phyloP scores from a whole-genome alignment of 306 rosid species.

The Luffa acutangula region DNA sequence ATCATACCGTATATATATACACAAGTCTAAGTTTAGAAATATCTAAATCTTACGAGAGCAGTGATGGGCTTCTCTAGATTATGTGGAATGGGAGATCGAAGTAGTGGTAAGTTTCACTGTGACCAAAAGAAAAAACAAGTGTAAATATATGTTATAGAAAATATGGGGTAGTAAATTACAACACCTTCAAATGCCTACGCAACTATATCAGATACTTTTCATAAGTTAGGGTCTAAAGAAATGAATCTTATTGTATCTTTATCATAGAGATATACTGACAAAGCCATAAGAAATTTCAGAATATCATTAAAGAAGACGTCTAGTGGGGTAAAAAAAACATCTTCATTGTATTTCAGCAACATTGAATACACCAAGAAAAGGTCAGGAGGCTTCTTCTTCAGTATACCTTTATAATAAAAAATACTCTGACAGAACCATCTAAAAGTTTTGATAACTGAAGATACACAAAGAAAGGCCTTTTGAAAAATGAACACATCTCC shows the following conservation, averaged over 20 bases:
- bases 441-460: neutral
- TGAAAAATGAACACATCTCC: neutral
- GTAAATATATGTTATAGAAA: neutral
- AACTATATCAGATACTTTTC: neutral
- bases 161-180: neutral
- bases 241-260: neutral
- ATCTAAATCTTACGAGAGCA: no score
- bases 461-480: neutral
- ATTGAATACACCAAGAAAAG: no score
- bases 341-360: no score
- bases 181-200: neutral
- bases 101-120: conserved; percentile 55
- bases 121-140: neutral
- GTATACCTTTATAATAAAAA: no score
- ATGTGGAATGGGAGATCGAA: conserved; percentile 78
- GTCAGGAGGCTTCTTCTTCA: no score
- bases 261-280: no score
- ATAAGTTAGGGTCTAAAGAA: neutral
- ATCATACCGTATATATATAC: no score
- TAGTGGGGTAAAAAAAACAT: no score
- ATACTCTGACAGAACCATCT: neutral
- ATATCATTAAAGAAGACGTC: no score
- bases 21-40: no score
- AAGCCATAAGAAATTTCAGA: no score
- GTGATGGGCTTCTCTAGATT: no score